A percentile compares a stretch with the other conserved stretches of the same genome.
These are phyloP conservation scores for Aspergillus tanneri DNA, from an alignment of 2,329 filamentous ascomycete genomes.

Conservation along the genomic window DNA sequence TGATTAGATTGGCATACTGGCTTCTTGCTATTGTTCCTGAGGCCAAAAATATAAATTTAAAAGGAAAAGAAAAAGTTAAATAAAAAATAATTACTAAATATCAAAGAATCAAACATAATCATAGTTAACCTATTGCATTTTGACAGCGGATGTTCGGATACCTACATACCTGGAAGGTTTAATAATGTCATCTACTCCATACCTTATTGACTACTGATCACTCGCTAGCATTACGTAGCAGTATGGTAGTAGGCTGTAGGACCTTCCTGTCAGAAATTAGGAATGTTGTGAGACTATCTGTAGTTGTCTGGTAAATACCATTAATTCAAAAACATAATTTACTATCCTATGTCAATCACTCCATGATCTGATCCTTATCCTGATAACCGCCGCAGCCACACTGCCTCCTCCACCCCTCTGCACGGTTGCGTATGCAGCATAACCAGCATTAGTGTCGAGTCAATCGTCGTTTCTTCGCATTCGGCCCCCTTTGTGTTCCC, in stretches of 20 bases:
- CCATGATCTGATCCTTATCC: not conserved
- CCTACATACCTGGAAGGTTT: not conserved
- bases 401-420: not conserved
- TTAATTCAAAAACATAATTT: not conserved
- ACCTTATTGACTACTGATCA: not conserved
- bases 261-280: too few species aligned
- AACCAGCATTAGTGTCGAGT: not conserved
- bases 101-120: not conserved
- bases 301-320: not conserved
- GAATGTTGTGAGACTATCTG: too few species aligned
- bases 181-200: not conserved
- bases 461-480: not conserved
- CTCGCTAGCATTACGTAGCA: not conserved
- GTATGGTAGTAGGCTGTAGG: too few species aligned
- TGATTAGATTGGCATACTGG: not conserved
- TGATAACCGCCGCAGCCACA: not conserved
- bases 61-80: too few species aligned
- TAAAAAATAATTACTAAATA: not conserved
- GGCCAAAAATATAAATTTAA: too few species aligned
- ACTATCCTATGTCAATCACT: not conserved
- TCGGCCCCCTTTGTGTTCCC: not conserved
- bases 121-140: not conserved
- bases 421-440: slow-evolving; percentile 9
- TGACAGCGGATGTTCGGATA: not conserved
- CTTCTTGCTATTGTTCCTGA: not conserved